Conservation (phyloP, 768 basidiomycete species). For the Boletus rex-veris region DNA sequence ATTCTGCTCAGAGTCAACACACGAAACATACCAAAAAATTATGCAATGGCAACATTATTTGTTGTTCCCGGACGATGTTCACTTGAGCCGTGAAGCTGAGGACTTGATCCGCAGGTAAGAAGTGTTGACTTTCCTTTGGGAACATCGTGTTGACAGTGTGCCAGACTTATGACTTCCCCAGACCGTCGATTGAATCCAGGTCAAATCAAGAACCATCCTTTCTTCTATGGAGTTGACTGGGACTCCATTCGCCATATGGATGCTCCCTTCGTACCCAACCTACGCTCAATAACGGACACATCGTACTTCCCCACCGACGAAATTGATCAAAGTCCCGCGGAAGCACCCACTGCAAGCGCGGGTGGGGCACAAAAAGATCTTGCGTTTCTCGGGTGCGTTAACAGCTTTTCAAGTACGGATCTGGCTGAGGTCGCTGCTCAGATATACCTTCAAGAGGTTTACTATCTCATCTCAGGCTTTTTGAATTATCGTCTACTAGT, state of each 20-base stretch:
- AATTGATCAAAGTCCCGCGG: slow-evolving; percentile 69
- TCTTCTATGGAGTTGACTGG: slow-evolving; percentile 98
- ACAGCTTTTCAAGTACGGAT: neutral
- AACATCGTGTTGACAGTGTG: slow-evolving; percentile 4
- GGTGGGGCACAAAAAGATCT: slow-evolving; percentile 52
- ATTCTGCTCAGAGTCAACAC: slow-evolving; percentile 93
- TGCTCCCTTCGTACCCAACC: slow-evolving; percentile 93
- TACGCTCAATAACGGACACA: slow-evolving; percentile 91
- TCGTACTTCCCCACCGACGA: slow-evolving; percentile 99
- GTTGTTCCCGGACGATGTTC: slow-evolving; percentile 89
- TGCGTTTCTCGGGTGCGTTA: slow-evolving; percentile 60
- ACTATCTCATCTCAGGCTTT: slow-evolving; percentile 57
- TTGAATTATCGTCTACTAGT: slow-evolving; percentile 20
- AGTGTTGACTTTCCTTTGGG: neutral
- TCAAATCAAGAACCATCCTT: slow-evolving; percentile 87
- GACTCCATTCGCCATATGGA: slow-evolving; percentile 80
- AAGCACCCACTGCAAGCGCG: slow-evolving; percentile 36
- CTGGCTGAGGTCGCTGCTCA: slow-evolving; percentile 25
- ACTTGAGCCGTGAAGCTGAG: slow-evolving; percentile 87
- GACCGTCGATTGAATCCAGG: slow-evolving; percentile 78
- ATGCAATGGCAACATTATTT: slow-evolving; percentile 90
- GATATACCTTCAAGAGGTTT: slow-evolving; percentile 81
- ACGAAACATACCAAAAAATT: slow-evolving; percentile 98
- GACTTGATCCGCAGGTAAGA: slow-evolving; percentile 78
- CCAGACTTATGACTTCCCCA: slow-evolving; percentile 77